These are phyloP conservation scores for Torrubiellomyces zombiae DNA, from an alignment of 2,329 filamentous ascomycete species.

Conservation along the genomic window DNA sequence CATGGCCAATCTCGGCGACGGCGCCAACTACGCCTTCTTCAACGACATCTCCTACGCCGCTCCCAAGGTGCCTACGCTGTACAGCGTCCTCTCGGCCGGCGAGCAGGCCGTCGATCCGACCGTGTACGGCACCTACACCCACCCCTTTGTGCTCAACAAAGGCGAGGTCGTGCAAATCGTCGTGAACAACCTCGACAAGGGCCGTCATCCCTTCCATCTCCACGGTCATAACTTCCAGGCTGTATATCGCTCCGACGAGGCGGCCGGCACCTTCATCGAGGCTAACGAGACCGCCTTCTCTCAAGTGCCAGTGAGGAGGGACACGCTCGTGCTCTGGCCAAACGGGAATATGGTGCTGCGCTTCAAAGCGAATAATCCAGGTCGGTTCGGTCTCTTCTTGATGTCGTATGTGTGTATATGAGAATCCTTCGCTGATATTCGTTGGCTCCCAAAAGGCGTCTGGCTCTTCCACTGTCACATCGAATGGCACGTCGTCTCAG, in stretches of 20 bases:
- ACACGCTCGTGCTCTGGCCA: constrained; percentile 49
- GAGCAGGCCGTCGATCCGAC: constrained; percentile 38
- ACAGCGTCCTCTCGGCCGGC: constrained; percentile 52
- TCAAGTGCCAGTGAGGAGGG: constrained; percentile 44
- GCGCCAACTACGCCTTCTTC: constrained; percentile 46
- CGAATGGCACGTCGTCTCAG: constrained; percentile 57
- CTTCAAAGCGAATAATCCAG: constrained; percentile 52
- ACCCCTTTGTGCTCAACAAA: constrained; percentile 51
- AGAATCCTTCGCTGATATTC: no score
- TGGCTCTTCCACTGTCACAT: constrained; percentile 72
- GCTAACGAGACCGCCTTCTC: constrained; percentile 29
- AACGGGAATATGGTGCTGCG: constrained; percentile 52
- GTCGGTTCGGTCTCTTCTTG: constrained; percentile 14
- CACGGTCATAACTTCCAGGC: constrained; percentile 65
- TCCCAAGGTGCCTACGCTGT: constrained; percentile 66
- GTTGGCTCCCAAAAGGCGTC: no score
- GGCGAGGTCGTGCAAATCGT: constrained; percentile 56
- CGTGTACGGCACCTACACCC: constrained; percentile 50
- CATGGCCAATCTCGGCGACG: constrained; percentile 44
- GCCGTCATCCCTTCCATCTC: constrained; percentile 62
- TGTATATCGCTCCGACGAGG: constrained; percentile 40
- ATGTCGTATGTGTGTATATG: constrained; percentile 3
- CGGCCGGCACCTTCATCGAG: constrained; percentile 37
- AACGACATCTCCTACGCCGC: constrained; percentile 62
- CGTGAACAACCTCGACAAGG: constrained; percentile 57